Evolutionary conservation across 345 rosid species (phyloP).

Genomic region (Eucalyptus curtisii): DNA sequence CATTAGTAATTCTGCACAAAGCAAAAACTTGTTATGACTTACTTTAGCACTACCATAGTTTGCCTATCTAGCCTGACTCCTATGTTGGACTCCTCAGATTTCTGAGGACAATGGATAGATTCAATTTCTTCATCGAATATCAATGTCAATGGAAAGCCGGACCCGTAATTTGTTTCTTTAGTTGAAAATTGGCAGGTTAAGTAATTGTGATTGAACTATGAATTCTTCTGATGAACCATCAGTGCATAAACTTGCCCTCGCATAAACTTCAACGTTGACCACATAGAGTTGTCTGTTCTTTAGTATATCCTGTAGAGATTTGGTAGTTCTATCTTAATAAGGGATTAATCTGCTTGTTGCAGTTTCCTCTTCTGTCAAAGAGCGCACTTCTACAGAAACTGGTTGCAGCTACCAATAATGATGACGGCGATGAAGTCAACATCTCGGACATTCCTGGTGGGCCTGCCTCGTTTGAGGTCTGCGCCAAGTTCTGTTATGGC

Average conservation of each 20-base stretch:
- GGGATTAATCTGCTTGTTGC: background rate
- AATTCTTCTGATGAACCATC: background rate
- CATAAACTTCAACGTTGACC: background rate
- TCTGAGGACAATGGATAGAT: background rate
- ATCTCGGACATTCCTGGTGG: conserved; percentile 76
- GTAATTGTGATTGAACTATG: background rate
- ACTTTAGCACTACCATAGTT: background rate
- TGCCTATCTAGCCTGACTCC: background rate
- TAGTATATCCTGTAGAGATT: background rate
- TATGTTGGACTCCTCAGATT: background rate
- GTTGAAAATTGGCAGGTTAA: background rate
- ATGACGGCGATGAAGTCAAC: conserved; percentile 36
- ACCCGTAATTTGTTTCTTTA: background rate
- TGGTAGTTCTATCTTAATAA: background rate
- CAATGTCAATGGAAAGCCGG: background rate
- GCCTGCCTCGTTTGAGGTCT: conserved; percentile 63
- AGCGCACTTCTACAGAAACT: conserved; percentile 53
- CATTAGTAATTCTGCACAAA: background rate
- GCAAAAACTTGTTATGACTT: background rate
- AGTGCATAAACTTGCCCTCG: background rate
- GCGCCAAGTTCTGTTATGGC: conserved; percentile 83
- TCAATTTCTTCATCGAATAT: background rate
- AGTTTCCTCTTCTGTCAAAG: conserved; percentile 90
- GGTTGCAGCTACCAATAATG: conserved; percentile 28
- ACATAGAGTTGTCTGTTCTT: background rate